Evolutionary conservation across 2,329 filamentous ascomycete genomes (phyloP), one percentile per base, ranked within the genome.

Genomic region (Cladophialophora immunda): DNA sequence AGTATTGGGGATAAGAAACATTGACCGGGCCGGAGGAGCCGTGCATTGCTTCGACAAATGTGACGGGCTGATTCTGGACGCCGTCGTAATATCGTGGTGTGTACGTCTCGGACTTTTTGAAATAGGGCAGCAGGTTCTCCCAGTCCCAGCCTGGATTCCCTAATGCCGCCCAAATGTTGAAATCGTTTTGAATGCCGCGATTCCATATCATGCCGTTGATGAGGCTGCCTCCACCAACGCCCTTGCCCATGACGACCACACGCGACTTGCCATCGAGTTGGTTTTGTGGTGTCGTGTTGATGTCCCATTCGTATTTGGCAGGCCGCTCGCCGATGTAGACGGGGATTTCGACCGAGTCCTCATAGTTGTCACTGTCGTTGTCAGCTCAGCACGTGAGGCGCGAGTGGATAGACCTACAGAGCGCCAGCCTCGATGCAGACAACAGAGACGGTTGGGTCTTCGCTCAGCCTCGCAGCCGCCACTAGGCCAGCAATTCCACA

Each of bases 21-120:
- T 84, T 81, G 19, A 86, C 79, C 1, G 84, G 84, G 0, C 85
- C 85, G 2, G 72, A 71, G 6, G 72, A 76, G 8, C 84, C 84
- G 53, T 85, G 77, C 3, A 78, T 75, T 8, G 71, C 72, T n/a
- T 72, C 70, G 56, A 83, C 77, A 52, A 81, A 81, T 2, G 77
- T 72, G 41, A 81, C 76, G 5, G 81, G 78, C 53, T 79, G 74
- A 15, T 74, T 58, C 32, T 76, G 75, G 1, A 80, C 63, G 3
- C 73, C 73, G 13, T 74, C 67, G n/a, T 76, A 78, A 0, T 79
- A 79, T 5, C 71, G 67, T 27, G 76, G 74, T 34, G 83, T 82
- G 65, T 84, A 80, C 7, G 73, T 78, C 66, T 78, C 76, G 63
- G 75, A 78, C 78, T 85, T 85, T 30, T 77, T 76, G 69, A 86